Percentiles rank a stretch among this genome's conserved stretches.
phyloP scores from a whole-genome alignment of 257 asterid genomes.

The Ajuga chamaepitys region DNA sequence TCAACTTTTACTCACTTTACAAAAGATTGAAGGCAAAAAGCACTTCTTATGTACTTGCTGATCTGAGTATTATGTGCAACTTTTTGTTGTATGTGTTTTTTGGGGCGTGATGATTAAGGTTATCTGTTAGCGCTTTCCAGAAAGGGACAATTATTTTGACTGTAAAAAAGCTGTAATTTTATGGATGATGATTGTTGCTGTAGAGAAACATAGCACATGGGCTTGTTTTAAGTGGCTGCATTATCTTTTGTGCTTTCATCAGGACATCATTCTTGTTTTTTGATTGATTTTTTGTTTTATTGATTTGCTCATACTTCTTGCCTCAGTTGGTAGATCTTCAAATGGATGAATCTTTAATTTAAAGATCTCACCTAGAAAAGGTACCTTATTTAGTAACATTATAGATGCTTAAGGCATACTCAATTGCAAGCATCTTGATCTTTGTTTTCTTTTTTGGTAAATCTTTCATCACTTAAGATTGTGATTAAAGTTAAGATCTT shows the following conservation, averaged over 20 bases:
- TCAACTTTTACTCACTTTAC: slow-evolving; percentile 19
- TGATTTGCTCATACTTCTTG: slow-evolving; percentile 25
- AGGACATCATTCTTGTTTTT: slow-evolving; percentile 17
- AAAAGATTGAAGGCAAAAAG: slow-evolving; percentile 26
- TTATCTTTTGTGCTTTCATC: slow-evolving; percentile 29
- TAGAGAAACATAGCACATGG: slow-evolving; percentile 47
- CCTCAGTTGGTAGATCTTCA: slow-evolving; percentile 24
- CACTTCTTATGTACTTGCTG: slow-evolving; percentile 31
- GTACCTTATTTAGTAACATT: slow-evolving; percentile 19
- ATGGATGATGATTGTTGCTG: slow-evolving; percentile 20
- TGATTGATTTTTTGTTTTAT: slow-evolving; percentile 28
- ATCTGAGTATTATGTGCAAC: slow-evolving; percentile 26
- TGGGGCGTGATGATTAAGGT: slow-evolving; percentile 36
- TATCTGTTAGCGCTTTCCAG: slow-evolving; percentile 31
- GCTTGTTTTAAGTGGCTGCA: slow-evolving; percentile 20
- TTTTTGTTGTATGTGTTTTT: slow-evolving; percentile 8
- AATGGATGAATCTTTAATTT: slow-evolving; percentile 34
- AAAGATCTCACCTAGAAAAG: slow-evolving; percentile 29
- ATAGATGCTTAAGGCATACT: slow-evolving; percentile 8
- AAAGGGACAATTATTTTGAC: slow-evolving; percentile 20
- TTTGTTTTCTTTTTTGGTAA: neutral
- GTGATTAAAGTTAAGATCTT: slow-evolving; percentile 16
- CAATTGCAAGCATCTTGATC: slow-evolving; percentile 9
- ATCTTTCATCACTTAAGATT: slow-evolving; percentile 20
- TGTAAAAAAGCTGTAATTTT: slow-evolving; percentile 15